Percentiles rank a stretch among this genome's conserved stretches.
These are phyloP conservation scores for Termitomyces sp. DNA, from an alignment of 768 basidiomycete genomes.

Conservation along the genomic window DNA sequence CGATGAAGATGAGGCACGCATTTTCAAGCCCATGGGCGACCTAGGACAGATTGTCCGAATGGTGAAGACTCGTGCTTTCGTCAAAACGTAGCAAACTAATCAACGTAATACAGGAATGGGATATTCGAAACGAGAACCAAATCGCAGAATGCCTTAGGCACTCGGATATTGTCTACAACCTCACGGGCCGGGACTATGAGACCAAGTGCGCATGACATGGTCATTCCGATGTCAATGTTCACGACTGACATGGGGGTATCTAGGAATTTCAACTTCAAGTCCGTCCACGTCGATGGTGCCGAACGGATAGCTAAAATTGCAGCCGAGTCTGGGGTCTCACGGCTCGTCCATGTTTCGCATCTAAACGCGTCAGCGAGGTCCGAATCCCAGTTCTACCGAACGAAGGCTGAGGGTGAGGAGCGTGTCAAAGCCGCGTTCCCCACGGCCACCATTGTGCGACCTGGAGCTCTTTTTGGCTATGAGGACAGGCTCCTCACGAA, in stretches of 20 bases:
- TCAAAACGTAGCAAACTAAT: constrained; percentile 6
- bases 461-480: constrained; percentile 84
- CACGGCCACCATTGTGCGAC: constrained; percentile 83
- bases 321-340: constrained; percentile 70
- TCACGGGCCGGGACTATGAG: constrained; percentile 90
- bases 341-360: constrained; percentile 93
- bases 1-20: constrained; percentile 88
- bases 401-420: constrained; percentile 89
- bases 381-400: constrained; percentile 77
- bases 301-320: constrained; percentile 84
- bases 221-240: constrained; percentile 2
- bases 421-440: constrained; percentile 82
- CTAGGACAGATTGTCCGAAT: constrained; percentile 94
- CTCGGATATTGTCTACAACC: constrained; percentile 96
- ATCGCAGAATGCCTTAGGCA: constrained; percentile 92
- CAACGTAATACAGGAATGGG: constrained; percentile 79
- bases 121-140: constrained; percentile 83
- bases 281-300: constrained; percentile 81
- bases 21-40: constrained; percentile 92
- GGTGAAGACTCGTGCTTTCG: constrained; percentile 42
- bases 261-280: constrained; percentile 85
- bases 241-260: constrained; percentile 1
- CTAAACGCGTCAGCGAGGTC: constrained; percentile 84
- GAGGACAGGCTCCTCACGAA: constrained; percentile 94
- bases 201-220: constrained; percentile 67